Base-by-base conservation (phyloP, 208 protist species). In the Acanthamoeba divionensis region DNA sequence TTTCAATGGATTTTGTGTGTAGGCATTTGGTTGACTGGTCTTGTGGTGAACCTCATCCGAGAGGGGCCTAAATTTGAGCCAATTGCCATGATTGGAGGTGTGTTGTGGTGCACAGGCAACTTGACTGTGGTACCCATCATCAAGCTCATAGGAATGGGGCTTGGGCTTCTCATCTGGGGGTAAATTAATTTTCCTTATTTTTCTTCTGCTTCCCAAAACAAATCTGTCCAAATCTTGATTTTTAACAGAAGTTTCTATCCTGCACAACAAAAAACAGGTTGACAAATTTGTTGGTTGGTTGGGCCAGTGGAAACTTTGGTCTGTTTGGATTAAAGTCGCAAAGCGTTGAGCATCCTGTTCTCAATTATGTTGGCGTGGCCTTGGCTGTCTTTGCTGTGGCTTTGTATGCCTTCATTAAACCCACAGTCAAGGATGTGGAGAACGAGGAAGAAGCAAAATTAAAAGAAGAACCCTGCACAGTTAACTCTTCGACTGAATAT, bases 91-190 rank as follows among this genome's bases (percentile, higher is more conserved):
- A 82, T 90, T 38, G 85, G 85, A 38, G 85, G 85, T 8, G 63
- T 90, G 0, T 36, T 90, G n/a, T 90, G 85, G 85, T 82, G 66
- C 48, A 90, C 65, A 8, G 85, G 85, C 69, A 90, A 90, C 31
- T 38, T 90, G 0, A 31, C 62, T 52, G 52, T 41, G n/a, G 85
- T 90, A 6, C 85, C 85, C 63, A 80, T 90, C 69, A 79, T 90
- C 63, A 75, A 90, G 85, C 54, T 79, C 44, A 90, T 90, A 36
- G 85, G 85, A 33, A 33, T 90, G 1, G 85, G 66, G 33, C 69
- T 90, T 1, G 85, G 66, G 4, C 48, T 90, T n/a, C 63, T 80
- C 50, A 90, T 90, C 10, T 90, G 85, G 85, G 85, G 85, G 57
- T 88, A 36, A 38, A 9, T 12, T 29, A 2, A 29, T 55, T 60